Percentiles rank a stretch among this genome's conserved stretches.
These are phyloP conservation scores for Cercospora canescens DNA, from an alignment of 2,329 filamentous ascomycete genomes.

Conservation along the genomic window DNA sequence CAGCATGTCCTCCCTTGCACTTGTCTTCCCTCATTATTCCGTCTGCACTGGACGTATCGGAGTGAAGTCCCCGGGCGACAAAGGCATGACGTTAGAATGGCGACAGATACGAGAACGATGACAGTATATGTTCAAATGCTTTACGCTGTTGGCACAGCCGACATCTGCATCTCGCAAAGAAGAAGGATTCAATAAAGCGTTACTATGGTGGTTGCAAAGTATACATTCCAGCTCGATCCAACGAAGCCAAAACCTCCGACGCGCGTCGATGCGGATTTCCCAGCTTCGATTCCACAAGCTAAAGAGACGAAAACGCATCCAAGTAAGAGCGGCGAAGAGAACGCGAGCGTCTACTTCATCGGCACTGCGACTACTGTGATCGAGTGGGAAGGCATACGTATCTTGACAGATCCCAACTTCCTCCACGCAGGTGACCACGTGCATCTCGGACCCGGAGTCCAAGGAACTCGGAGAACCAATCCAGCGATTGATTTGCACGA, in stretches of 20 bases:
- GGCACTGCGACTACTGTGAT: slow-evolving; percentile 59
- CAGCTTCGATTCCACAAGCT: slow-evolving; percentile 43
- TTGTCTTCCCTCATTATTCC: not conserved
- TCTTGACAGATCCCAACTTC: slow-evolving; percentile 64
- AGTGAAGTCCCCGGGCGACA: not conserved
- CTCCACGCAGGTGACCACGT: slow-evolving; percentile 66
- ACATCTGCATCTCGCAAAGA: not conserved
- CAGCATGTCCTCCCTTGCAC: not conserved
- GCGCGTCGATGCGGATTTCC: slow-evolving; percentile 36
- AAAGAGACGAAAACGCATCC: slow-evolving; percentile 49
- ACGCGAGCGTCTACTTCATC: slow-evolving; percentile 55
- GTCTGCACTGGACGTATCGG: not conserved
- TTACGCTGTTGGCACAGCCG: too few species aligned
- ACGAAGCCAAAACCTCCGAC: slow-evolving; percentile 40
- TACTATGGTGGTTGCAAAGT: slow-evolving; percentile 33
- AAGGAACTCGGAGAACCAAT: slow-evolving; percentile 55
- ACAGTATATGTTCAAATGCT: not conserved
- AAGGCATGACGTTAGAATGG: slow-evolving; percentile 9
- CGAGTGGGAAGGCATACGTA: slow-evolving; percentile 54
- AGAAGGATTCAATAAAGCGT: not conserved
- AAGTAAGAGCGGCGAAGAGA: slow-evolving; percentile 37
- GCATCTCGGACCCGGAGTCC: slow-evolving; percentile 65
- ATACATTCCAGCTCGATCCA: slow-evolving; percentile 44
- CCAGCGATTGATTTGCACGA: slow-evolving; percentile 61
- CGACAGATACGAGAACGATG: not conserved